Conservation (phyloP, 2,329 filamentous ascomycete species). For the Epichloe hybrida region DNA sequence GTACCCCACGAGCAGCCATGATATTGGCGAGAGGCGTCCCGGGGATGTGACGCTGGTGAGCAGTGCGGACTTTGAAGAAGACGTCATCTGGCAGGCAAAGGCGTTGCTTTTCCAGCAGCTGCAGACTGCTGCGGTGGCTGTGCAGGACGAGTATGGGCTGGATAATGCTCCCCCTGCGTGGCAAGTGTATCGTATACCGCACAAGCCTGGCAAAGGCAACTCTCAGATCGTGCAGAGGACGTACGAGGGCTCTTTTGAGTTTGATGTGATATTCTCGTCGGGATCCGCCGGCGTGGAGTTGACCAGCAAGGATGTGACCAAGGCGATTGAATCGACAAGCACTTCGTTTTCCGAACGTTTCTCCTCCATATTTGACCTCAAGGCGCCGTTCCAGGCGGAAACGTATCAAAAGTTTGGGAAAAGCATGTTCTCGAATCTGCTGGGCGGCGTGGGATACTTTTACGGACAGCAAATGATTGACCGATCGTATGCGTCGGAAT, state of each 20-base stretch:
- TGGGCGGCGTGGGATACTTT: conserved; percentile 93
- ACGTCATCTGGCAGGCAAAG: conserved; percentile 77
- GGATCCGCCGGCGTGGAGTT: conserved; percentile 46
- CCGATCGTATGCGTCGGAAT: conserved; percentile 79
- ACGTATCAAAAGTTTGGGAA: conserved; percentile 71
- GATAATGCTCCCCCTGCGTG: conserved; percentile 70
- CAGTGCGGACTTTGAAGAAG: conserved; percentile 51
- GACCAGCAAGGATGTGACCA: conserved; percentile 50
- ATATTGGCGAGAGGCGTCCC: conserved; percentile 53
- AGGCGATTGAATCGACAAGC: conserved; percentile 53
- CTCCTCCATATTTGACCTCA: conserved; percentile 47
- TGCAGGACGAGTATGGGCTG: conserved; percentile 33
- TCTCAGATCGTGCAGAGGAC: conserved; percentile 82
- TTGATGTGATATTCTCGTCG: conserved; percentile 84
- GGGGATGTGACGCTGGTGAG: conserved; percentile 64
- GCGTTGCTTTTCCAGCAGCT: conserved; percentile 42
- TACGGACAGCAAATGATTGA: conserved; percentile 80
- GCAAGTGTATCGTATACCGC: conserved; percentile 68
- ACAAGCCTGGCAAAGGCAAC: conserved; percentile 60
- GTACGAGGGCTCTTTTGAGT: conserved; percentile 82
- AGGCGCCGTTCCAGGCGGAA: conserved; percentile 59
- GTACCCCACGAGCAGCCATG: conserved; percentile 50
- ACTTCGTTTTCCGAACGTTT: conserved; percentile 65
- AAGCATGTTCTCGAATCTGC: conserved; percentile 84
- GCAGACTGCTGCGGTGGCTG: conserved; percentile 34